Evolutionary conservation across 495 filamentous ascomycete species (phyloP), one percentile per base, ranked within the genome.

Genomic region (Penicillium argentinense): DNA sequence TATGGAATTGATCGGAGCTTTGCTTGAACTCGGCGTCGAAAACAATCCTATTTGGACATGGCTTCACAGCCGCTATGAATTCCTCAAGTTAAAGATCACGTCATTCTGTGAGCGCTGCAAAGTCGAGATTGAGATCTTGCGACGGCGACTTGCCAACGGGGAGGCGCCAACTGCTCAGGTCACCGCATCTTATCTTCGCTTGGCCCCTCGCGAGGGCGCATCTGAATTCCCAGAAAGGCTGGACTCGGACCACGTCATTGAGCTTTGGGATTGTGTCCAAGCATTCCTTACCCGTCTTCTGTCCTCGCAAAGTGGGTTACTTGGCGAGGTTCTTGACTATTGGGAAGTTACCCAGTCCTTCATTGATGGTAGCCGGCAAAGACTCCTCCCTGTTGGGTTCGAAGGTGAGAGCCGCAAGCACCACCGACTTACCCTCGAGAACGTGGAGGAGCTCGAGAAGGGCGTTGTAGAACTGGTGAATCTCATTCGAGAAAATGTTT

Each of bases 1-100:
- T 62, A 89, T 95, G 86, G 87, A 91, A 52, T 69, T 96, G 37
- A 96, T 96, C 33, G 77, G 86, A 11, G 78, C 96, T 12, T 75
- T 98, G 22, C 66, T 98, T 21, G 91, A 97, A 65, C 66, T 98
- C 13, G 93, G 93, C 17, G 91, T 96, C 9, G 86, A 93, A 16
- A 89, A 97, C 39, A 97, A 96, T 62, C 93, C 93, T 8, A 92
- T 97, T 40, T 95, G 87, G 87, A 78, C 89, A 1, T 98, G 93
- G 93, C 78, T 98, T 28, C 68, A 91, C 42, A 95, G 87, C 56
- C 82, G 89, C 5, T 91, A 88, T 55, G 88, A 96, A 37, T 86
- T 91, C 56, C 68, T 98, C 27, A 96, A 91, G 58, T 82, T 81
- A 46, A 92, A 87, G 51, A 91, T 96, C 36, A 77, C 77, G 8